phyloP scores from a whole-genome alignment of 2,329 filamentous ascomycete species.

The Bimuria novae-zelandiae region DNA sequence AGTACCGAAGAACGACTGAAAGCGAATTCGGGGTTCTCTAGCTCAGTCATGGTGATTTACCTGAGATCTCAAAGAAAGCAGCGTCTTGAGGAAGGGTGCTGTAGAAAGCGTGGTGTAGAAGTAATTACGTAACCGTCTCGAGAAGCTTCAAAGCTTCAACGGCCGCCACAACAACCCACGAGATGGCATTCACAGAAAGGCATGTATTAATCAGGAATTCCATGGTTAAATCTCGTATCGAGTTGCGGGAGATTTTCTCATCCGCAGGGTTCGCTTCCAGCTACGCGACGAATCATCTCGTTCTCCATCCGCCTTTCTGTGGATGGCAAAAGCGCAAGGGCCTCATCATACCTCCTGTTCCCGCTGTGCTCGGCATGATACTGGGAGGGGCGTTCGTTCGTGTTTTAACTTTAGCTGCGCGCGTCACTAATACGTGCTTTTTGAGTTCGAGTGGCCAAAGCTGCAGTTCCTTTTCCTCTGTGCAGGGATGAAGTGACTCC shows the following conservation, averaged over 20 bases:
- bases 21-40: neutral
- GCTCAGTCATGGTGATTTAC: no score
- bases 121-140: no score
- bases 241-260: no score
- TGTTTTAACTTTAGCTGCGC: constrained; percentile 11
- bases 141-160: no score
- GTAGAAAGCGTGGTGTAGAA: no score
- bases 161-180: neutral
- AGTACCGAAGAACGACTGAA: neutral
- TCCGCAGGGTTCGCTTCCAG: neutral
- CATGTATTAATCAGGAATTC: constrained; percentile 9
- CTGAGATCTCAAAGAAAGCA: no score
- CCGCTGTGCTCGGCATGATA: neutral
- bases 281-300: constrained; percentile 3
- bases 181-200: neutral
- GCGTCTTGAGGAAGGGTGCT: no score
- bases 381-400: neutral
- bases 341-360: neutral
- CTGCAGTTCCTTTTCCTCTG: neutral
- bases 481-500: constrained; percentile 3
- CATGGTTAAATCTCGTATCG: neutral
- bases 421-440: constrained; percentile 20
- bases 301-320: neutral
- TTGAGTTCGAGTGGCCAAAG: constrained; percentile 11
- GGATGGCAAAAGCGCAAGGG: neutral